Conservation (phyloP, 2,329 filamentous ascomycete species). For the Penicillium sp. region DNA sequence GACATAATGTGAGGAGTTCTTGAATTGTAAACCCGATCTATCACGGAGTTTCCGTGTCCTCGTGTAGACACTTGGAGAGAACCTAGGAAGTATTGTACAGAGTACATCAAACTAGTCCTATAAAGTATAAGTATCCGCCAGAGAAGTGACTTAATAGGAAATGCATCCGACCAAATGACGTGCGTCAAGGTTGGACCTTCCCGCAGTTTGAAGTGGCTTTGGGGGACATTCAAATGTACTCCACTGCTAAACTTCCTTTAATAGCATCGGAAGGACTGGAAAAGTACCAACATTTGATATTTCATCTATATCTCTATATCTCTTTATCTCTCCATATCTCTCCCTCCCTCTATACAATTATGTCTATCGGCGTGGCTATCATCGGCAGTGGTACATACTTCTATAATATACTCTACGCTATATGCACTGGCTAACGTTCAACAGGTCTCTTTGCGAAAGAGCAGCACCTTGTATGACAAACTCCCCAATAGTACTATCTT, state of each 20-base stretch:
- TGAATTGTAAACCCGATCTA: not conserved
- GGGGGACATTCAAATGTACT: not conserved
- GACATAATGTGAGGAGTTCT: not conserved
- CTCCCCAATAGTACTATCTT: not conserved
- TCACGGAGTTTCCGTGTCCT: not conserved
- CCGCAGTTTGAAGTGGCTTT: not conserved
- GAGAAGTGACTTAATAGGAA: not conserved
- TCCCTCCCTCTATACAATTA: slow-evolving; percentile 10
- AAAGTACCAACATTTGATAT: not conserved
- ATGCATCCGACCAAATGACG: slow-evolving; percentile 6
- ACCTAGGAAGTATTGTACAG: too few species aligned
- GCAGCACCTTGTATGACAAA: slow-evolving; percentile 50
- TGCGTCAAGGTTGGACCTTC: slow-evolving; percentile 8
- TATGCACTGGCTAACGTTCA: not conserved
- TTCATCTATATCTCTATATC: not conserved
- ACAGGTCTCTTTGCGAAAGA: slow-evolving; percentile 58
- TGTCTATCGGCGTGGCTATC: slow-evolving; percentile 52
- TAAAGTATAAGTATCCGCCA: not conserved
- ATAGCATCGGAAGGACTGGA: not conserved
- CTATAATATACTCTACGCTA: not conserved
- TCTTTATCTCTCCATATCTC: too few species aligned
- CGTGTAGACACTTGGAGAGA: not conserved
- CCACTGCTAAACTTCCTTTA: not conserved
- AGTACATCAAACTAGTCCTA: not conserved
- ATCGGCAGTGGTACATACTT: slow-evolving; percentile 50